Base-by-base conservation (phyloP, 805 yeast species). In the Komagataella pastoris region DNA sequence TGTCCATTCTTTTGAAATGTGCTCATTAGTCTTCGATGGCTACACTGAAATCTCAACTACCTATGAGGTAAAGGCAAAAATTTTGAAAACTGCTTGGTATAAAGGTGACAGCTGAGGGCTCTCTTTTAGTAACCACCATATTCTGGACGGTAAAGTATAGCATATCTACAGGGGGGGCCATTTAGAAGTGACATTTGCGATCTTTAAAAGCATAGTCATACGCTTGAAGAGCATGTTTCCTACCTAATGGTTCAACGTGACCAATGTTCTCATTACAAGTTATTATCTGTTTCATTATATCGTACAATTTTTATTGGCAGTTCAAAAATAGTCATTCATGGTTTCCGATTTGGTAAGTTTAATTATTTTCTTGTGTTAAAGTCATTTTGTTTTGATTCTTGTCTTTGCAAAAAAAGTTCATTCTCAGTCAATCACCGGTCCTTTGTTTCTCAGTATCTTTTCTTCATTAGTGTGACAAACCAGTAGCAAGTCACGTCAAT, bases 401-500 rank as follows among this genome's bases (percentile, higher is more conserved):
- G 40, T 30, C 40, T 14, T 10, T 10, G 1, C 2, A 30, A 30
- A 14, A 30, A 30, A 30, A 8, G 14, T 2, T 10, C 40, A 30
- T 30, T 10, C n/a, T 4, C n/a, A 30, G 14, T 10, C 14, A 30
- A 7, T 14, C 8, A 30, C 40, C 40, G 3, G 12, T 30, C 8
- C 40, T 30, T 30, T 21, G 6, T 21, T 21, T 21, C 6, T 21
- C 23, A 18, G 7, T 24, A 10, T 30, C 40, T 14, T 30, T 30
- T 8, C 14, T 8, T 30, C 40, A 30, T 30, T 8, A 47, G 21
- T 14, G 8, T 8, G 44, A 14, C 48, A n/a, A 59, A 52, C 23
- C 44, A 21, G 10, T 54, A 30, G 10, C 40, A 30, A 30, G 40
- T 30, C 40, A 30, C 5, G n/a, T 30, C 40, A 30, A 30, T 30